Base-by-base conservation (phyloP, 2,329 filamentous ascomycete genomes). In the Curvularia hawaiiensis region DNA sequence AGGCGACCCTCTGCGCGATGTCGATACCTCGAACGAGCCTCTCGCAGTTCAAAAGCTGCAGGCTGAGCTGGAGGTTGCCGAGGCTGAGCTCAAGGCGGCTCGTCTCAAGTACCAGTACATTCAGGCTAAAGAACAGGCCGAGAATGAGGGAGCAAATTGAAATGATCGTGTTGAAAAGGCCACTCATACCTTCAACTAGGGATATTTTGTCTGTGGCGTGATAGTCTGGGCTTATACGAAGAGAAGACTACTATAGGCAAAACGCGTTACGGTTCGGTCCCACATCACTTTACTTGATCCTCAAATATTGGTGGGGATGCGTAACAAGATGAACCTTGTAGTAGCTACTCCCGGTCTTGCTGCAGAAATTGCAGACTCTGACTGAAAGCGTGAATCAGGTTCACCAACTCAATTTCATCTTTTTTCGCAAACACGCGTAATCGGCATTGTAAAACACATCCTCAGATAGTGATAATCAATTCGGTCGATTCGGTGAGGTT, bases 11-110 rank as follows among this genome's bases (percentile, higher is more conserved):
- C 41, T 58, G 12, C 56, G 44, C 20, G 50, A 56, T 4, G 50
- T 61, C 14, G 48, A 59, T 8, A 45, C 53, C 3, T 65, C 64
- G 18, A 58, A 55, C 10, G 60, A 68, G 50, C 59, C 67, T 16
- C 54, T 72, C 16, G 64, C 62, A 6, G 65, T 68, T 1, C 65
- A 69, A 56, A 63, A 65, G 48, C 54, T 75, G 1, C 62, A 72
- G 51, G 67, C 67, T 9, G 66, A 75, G 48, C 41, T 75, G 9
- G 68, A 73, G 31, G 55, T 70, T n/a, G 71, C 70, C 2, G 70
- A 75, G 50, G 71, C 71, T 8, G 71, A 75, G 55, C 64, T 75
- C 18, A 65, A 62, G 43, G 58, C 68, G 45, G 64, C 66, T 7
- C 64, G 67, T 12, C 46, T 71, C 11, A 68, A 63, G 49, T 62